A percentile compares a stretch with the other conserved stretches of the same genome.
Evolutionary conservation across 2,329 filamentous ascomycete species (phyloP).

Genomic region (Sphaerulina vaccinii): DNA sequence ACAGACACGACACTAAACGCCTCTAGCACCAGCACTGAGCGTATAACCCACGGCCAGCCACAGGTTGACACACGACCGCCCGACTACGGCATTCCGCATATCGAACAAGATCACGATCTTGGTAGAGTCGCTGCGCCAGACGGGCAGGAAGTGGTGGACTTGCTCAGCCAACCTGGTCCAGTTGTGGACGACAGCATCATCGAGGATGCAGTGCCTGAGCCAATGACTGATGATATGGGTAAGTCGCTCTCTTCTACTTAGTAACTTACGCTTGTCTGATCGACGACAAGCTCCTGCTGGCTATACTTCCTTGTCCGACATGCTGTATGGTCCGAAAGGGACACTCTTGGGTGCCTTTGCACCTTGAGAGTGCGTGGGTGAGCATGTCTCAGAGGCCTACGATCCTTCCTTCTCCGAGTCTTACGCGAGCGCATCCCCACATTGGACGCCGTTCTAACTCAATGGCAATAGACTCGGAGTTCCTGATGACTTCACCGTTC

Average conservation of each 20-base stretch:
- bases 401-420: conserved; percentile 24
- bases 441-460: conserved; percentile 20
- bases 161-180: conserved; percentile 30
- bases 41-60: conserved; percentile 29
- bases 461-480: conserved; percentile 25
- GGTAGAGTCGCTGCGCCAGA: conserved; percentile 31
- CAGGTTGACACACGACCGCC: conserved; percentile 29
- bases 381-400: conserved; percentile 21
- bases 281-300: conserved; percentile 16
- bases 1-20: conserved; percentile 31
- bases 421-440: conserved; percentile 14
- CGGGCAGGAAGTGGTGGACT: conserved; percentile 37
- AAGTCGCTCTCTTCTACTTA: conserved; percentile 18
- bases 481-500: conserved; percentile 29
- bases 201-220: conserved; percentile 11
- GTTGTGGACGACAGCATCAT: conserved; percentile 14
- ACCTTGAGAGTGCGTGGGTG: conserved; percentile 14
- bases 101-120: conserved; percentile 32
- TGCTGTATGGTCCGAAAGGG: conserved; percentile 30
- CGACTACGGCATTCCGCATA: conserved; percentile 28
- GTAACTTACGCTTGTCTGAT: conserved; percentile 20
- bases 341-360: conserved; percentile 19
- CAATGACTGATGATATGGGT: conserved; percentile 31
- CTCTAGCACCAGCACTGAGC: conserved; percentile 24
- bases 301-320: conserved; percentile 27